Evolutionary conservation across 2,329 filamentous ascomycete species (phyloP), one percentile per base, ranked within the genome.

Genomic region (Dissoconium aciculare): DNA sequence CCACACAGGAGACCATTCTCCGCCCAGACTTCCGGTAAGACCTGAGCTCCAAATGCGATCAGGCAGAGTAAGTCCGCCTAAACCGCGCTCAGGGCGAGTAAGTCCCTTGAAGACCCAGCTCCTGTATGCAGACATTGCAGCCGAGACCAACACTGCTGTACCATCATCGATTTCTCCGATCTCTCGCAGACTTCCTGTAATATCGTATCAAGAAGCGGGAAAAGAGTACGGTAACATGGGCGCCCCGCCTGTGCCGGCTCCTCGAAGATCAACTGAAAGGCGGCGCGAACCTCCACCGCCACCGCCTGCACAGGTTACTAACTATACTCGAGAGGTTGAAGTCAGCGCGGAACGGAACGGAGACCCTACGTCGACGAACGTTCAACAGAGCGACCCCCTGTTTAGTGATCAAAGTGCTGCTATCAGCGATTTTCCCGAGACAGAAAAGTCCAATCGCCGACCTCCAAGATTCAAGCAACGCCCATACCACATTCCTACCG

Each of bases 401-500:
- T n/a, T n/a, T n/a, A 35, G 32, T 11, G 39, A 39, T 9, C 39
- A 37, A 15, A 30, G 34, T 3, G 30, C 37, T 12, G 39, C 36
- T 9, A 32, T 39, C 11, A 38, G 40, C 4, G 70, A 80, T 29
- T 94, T 81, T 51, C 89, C 89, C 0, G 85, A 98, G 55, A 65
- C 78, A 2, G 81, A 83, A 2, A 75, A 78, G 41, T 72, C 82
- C 2, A 98, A 94, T 50, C 73, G 89, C 29, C 71, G 84, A 28
- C 78, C 82, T 11, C 89, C 89, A 0, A 69, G 68, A 30, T 73
- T 81, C 43, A 78, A 74, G 44, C 67, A 74, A 25, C 77, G 79
- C 0, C 68, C 70, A n/a, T 67, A 67, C 30, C 79, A 87, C 40
- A 85, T 98, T 34, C 58, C 68, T 16, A 85, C 80, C 3, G 84